Evolutionary conservation across 768 basidiomycete genomes (phyloP).

Genomic region (Leccinellum luteum): DNA sequence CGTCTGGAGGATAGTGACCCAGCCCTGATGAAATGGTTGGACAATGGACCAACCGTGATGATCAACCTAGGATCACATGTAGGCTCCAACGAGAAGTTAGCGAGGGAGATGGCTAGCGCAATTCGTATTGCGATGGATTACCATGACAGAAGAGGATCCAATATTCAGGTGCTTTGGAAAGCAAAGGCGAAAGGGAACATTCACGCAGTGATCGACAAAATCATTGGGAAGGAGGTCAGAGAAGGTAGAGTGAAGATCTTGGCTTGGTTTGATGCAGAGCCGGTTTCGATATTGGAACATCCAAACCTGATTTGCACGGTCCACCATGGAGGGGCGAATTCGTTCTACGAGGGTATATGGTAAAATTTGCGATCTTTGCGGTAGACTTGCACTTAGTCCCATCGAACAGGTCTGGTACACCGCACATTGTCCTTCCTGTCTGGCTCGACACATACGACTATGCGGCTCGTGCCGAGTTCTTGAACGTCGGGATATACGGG

Average conservation of each 20-base stretch:
- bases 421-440: constrained; percentile 11
- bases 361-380: background rate
- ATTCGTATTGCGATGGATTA: constrained; percentile 8
- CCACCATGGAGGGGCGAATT: constrained; percentile 6
- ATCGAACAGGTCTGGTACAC: constrained; percentile 10
- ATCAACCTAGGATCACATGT: too few species aligned
- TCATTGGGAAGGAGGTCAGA: constrained; percentile 6
- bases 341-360: constrained; percentile 5
- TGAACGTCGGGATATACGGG: constrained; percentile 9
- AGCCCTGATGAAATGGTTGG: too few species aligned
- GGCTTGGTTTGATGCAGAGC: constrained; percentile 13
- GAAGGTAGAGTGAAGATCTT: constrained; percentile 9
- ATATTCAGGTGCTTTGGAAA: constrained; percentile 32
- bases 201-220: background rate
- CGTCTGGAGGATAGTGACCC: too few species aligned
- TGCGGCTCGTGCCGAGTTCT: background rate
- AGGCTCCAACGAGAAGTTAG: background rate
- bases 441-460: constrained; percentile 15
- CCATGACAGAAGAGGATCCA: background rate
- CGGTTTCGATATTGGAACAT: constrained; percentile 10
- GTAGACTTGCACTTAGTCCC: background rate
- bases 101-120: constrained; percentile 3
- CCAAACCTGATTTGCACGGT: constrained; percentile 1
- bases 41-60: too few species aligned
- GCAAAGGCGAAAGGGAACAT: background rate